phyloP scores from a whole-genome alignment of 2,329 filamentous ascomycete species.

The Aspergillus sp. region DNA sequence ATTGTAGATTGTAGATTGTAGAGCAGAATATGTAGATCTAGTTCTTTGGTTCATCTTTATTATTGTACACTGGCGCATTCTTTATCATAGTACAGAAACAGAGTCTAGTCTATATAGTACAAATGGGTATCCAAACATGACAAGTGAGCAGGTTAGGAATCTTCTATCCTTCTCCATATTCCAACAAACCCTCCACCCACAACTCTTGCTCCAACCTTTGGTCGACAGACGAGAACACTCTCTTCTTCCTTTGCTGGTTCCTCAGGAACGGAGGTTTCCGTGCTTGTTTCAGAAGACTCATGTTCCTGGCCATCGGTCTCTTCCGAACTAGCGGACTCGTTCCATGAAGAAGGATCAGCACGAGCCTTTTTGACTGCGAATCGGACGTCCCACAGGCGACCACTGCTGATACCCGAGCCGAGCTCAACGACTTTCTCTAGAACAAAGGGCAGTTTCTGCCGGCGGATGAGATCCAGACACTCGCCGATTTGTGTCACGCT shows the following conservation, averaged over 20 bases:
- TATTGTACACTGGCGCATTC: too few relatives aligned
- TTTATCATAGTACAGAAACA: too few relatives aligned
- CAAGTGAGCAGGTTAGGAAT: slow-evolving; percentile 10
- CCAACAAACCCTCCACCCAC: slow-evolving; percentile 50
- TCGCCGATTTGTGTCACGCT: slow-evolving; percentile 73
- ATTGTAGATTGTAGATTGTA: too few relatives aligned
- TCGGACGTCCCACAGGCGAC: slow-evolving; percentile 45
- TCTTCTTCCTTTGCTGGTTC: slow-evolving; percentile 19
- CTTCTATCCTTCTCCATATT: slow-evolving; percentile 42
- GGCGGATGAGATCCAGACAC: slow-evolving; percentile 53
- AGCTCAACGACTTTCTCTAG: slow-evolving; percentile 43
- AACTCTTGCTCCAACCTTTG: slow-evolving; percentile 45
- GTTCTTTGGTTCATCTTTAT: too few relatives aligned
- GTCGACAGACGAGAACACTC: slow-evolving; percentile 48
- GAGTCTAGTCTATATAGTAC: too few relatives aligned
- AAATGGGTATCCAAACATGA: slow-evolving; percentile 2
- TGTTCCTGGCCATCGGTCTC: slow-evolving; percentile 5
- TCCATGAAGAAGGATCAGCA: slow-evolving; percentile 29
- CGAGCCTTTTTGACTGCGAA: slow-evolving; percentile 33
- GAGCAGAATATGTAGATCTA: too few relatives aligned
- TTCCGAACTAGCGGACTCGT: slow-evolving; percentile 11
- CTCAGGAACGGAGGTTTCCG: slow-evolving; percentile 7
- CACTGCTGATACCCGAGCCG: slow-evolving; percentile 41
- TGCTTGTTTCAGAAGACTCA: slow-evolving; percentile 9
- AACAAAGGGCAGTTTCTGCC: slow-evolving; percentile 50